These are phyloP conservation scores for Psilocybe cyanescens DNA, from an alignment of 768 basidiomycete genomes.

Conservation along the genomic window DNA sequence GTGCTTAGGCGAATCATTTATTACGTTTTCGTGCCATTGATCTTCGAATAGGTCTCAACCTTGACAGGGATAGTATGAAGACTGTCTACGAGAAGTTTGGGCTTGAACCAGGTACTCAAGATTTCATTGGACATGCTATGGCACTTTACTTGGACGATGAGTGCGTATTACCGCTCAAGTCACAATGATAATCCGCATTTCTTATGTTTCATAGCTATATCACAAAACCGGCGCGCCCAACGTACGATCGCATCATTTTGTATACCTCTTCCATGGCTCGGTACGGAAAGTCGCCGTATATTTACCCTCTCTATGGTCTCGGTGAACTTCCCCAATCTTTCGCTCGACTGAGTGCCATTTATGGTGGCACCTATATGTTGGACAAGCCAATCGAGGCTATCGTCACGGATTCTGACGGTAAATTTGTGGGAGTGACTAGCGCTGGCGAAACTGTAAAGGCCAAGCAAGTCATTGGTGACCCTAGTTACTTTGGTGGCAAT, in stretches of 20 bases:
- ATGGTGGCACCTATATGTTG: slow-evolving; percentile 99
- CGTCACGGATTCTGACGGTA: slow-evolving; percentile 82
- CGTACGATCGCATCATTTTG: slow-evolving; percentile 94
- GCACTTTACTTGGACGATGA: slow-evolving; percentile 97
- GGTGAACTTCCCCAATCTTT: slow-evolving; percentile 99
- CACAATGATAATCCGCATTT: neutral
- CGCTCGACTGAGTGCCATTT: slow-evolving; percentile 96
- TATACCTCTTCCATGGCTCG: slow-evolving; percentile 99
- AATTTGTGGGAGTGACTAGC: slow-evolving; percentile 91
- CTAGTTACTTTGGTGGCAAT: slow-evolving; percentile 90
- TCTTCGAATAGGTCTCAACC: slow-evolving; percentile 66
- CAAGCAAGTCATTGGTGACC: slow-evolving; percentile 97
- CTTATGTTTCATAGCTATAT: slow-evolving; percentile 70
- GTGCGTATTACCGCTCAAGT: slow-evolving; percentile 52
- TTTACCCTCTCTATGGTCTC: slow-evolving; percentile 98
- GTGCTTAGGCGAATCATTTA: slow-evolving; percentile 38
- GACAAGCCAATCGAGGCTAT: slow-evolving; percentile 94
- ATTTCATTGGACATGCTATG: slow-evolving; percentile 99
- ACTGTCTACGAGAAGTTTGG: slow-evolving; percentile 97
- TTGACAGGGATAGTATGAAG: slow-evolving; percentile 93
- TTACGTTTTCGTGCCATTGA: neutral
- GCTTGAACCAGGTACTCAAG: slow-evolving; percentile 95
- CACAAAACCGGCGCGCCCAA: slow-evolving; percentile 84
- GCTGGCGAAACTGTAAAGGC: slow-evolving; percentile 94
- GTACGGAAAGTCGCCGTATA: slow-evolving; percentile 99